These are phyloP conservation scores for Gossypium armourianum DNA, from an alignment of 441 rosid species.

Conservation along the genomic window DNA sequence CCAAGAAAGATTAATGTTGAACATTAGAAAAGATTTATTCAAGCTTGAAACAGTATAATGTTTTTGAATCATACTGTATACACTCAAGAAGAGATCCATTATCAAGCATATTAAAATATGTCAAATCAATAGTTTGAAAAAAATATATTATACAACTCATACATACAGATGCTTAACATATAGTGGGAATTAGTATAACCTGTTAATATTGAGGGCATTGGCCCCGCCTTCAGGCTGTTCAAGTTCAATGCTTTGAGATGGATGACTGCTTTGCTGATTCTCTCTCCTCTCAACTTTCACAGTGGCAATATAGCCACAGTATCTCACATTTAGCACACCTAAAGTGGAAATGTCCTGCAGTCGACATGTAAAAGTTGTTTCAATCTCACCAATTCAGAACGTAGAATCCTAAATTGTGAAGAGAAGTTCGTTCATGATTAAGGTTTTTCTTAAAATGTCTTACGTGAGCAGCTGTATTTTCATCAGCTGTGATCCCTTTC, in stretches of 20 bases:
- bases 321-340: constrained; percentile 48
- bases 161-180: not conserved
- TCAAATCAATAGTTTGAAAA: not conserved
- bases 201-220: constrained; percentile 58
- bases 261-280: constrained; percentile 28
- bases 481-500: constrained; percentile 65
- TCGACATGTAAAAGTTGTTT: constrained; percentile 16
- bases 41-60: not conserved
- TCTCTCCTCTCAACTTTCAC: constrained; percentile 42
- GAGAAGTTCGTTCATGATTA: constrained; percentile 8
- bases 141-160: not conserved
- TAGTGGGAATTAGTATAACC: constrained; percentile 24
- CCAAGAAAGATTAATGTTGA: not conserved
- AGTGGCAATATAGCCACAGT: constrained; percentile 52
- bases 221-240: constrained; percentile 73
- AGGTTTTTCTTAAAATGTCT: constrained; percentile 20
- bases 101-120: constrained; percentile 7
- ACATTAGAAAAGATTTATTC: not conserved
- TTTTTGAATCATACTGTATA: not conserved
- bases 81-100: not conserved
- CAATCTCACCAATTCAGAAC: constrained; percentile 4
- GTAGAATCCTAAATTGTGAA: constrained; percentile 6
- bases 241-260: constrained; percentile 37
- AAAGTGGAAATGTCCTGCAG: constrained; percentile 48
- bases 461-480: constrained; percentile 60